These are phyloP conservation scores for Neofusicoccum laricinum DNA, from an alignment of 2,329 filamentous ascomycete species.

Conservation along the genomic window DNA sequence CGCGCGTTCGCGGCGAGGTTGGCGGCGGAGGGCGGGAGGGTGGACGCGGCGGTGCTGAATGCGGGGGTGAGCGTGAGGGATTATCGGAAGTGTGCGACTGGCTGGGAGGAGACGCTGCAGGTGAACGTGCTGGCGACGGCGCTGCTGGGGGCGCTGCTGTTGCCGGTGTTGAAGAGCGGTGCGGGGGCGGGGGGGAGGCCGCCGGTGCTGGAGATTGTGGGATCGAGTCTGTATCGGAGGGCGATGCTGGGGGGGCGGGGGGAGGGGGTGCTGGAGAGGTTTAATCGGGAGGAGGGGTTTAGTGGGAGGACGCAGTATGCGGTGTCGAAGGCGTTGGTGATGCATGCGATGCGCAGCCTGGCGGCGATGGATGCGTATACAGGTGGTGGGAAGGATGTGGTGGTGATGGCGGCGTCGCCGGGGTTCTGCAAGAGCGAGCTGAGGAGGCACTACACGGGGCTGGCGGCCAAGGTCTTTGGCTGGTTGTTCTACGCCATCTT, in stretches of 20 bases:
- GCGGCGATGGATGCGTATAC: background rate
- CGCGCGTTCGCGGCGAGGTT: conserved; percentile 30
- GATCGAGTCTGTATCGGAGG: conserved; percentile 16
- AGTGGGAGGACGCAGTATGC: conserved; percentile 1
- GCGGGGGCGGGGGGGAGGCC: background rate
- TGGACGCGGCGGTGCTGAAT: conserved; percentile 41
- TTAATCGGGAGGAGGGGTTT: background rate
- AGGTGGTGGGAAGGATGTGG: conserved; percentile 12
- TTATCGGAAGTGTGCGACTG: background rate
- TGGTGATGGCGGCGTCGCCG: conserved; percentile 19
- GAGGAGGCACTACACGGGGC: conserved; percentile 20
- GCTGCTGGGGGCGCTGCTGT: conserved; percentile 31
- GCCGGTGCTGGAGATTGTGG: conserved; percentile 18
- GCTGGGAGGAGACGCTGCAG: conserved; percentile 36
- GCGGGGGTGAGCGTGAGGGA: conserved; percentile 33
- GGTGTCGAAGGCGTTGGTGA: background rate
- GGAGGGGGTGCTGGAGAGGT: background rate
- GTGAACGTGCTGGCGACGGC: conserved; percentile 41
- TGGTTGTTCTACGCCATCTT: conserved; percentile 24
- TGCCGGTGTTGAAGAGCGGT: conserved; percentile 26
- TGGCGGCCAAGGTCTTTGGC: conserved; percentile 21
- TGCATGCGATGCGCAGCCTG: conserved; percentile 1
- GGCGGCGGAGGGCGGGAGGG: conserved; percentile 21
- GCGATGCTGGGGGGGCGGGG: background rate
- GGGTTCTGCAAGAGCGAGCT: conserved; percentile 21